Evolutionary conservation across 2,329 filamentous ascomycete genomes (phyloP).

Genomic region (Fusarium verrucosum): DNA sequence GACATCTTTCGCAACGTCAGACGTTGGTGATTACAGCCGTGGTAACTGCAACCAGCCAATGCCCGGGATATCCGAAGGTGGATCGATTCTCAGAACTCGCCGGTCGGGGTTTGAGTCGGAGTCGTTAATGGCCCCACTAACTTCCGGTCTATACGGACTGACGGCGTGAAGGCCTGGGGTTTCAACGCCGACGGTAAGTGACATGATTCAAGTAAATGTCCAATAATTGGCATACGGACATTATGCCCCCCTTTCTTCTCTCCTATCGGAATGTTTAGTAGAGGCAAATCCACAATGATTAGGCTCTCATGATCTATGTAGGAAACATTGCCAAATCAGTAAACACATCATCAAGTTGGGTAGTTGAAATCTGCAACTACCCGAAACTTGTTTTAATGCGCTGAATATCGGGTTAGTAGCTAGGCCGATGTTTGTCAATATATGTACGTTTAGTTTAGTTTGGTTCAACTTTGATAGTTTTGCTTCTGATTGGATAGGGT

Average conservation of each 20-base stretch:
- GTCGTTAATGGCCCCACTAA: slow-evolving; percentile 14
- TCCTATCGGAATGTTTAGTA: background rate
- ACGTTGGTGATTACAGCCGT: background rate
- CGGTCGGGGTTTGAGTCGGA: slow-evolving; percentile 30
- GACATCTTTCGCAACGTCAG: no score
- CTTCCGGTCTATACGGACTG: slow-evolving; percentile 18
- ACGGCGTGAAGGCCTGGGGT: background rate
- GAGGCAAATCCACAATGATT: background rate
- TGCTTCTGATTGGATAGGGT: background rate
- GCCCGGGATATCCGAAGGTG: slow-evolving; percentile 34
- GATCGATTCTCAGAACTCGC: slow-evolving; percentile 27
- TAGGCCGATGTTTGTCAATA: background rate
- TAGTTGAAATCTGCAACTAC: slow-evolving; percentile 8
- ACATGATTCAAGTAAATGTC: background rate
- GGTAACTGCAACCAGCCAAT: slow-evolving; percentile 7
- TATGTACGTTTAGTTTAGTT: background rate
- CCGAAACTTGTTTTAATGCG: slow-evolving; percentile 30
- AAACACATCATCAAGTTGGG: background rate
- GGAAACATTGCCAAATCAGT: no score
- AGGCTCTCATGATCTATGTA: slow-evolving; percentile 9
- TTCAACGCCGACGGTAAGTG: slow-evolving; percentile 14
- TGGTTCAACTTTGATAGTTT: background rate
- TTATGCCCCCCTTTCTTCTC: background rate
- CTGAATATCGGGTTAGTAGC: background rate
- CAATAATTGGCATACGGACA: background rate